phyloP scores from a whole-genome alignment of 192 early-diverging fungal genomes.

The Paraglomus brasilianum region DNA sequence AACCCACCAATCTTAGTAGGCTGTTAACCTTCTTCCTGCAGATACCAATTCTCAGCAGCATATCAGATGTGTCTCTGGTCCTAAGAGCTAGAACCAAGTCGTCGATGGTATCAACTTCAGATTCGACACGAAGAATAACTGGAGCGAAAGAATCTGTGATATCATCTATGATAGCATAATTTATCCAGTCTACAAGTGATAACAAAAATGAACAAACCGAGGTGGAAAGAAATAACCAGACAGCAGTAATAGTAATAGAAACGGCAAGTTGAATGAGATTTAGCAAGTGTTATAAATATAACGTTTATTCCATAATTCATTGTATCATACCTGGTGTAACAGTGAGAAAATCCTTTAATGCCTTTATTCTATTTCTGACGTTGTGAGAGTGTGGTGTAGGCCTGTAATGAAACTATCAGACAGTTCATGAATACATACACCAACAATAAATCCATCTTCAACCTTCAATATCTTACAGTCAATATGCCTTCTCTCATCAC shows the following conservation, averaged over 20 bases:
- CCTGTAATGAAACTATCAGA: slow-evolving; percentile 63
- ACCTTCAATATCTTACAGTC: slow-evolving; percentile 36
- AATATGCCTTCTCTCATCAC: slow-evolving; percentile 51
- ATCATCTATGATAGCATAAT: slow-evolving; percentile 75
- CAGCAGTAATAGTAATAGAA: slow-evolving; percentile 10
- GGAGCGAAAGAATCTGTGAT: slow-evolving; percentile 80
- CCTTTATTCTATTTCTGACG: slow-evolving; percentile 70
- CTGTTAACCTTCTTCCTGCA: slow-evolving; percentile 50
- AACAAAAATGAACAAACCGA: neutral
- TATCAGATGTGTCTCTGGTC: slow-evolving; percentile 61
- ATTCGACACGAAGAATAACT: slow-evolving; percentile 68
- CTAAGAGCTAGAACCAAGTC: slow-evolving; percentile 76
- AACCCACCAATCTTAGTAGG: slow-evolving; percentile 47
- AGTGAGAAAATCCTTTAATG: slow-evolving; percentile 61
- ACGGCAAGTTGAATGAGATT: slow-evolving; percentile 9
- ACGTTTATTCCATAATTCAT: neutral
- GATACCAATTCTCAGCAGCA: slow-evolving; percentile 53
- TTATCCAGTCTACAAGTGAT: slow-evolving; percentile 46
- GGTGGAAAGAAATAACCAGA: neutral
- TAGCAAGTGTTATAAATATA: slow-evolving; percentile 22
- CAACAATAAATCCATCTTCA: neutral
- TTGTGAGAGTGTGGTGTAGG: slow-evolving; percentile 60
- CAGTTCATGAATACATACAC: neutral
- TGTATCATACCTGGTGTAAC: slow-evolving; percentile 56
- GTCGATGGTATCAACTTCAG: slow-evolving; percentile 79